phyloP scores from a whole-genome alignment of 352 stramenopile species.

The Phytophthora podocarpi region DNA sequence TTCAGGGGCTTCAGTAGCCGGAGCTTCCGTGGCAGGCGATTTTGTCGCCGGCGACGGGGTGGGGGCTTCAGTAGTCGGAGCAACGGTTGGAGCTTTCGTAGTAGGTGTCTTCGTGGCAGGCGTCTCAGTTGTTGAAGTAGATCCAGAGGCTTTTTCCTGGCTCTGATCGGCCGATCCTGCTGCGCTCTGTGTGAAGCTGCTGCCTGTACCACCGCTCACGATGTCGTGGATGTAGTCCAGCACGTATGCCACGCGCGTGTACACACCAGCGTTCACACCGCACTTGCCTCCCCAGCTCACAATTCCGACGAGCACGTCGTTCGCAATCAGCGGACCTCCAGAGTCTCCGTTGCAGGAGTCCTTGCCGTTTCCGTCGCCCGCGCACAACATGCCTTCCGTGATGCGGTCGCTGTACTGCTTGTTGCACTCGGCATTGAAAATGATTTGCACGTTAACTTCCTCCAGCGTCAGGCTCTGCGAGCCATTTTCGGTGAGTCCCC shows the following conservation, averaged over 20 bases:
- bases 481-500: slow-evolving; percentile 60
- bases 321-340: slow-evolving; percentile 58
- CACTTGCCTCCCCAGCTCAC: slow-evolving; percentile 72
- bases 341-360: slow-evolving; percentile 77
- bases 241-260: slow-evolving; percentile 55
- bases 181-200: slow-evolving; percentile 21
- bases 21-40: slow-evolving; percentile 2
- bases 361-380: slow-evolving; percentile 50
- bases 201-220: slow-evolving; percentile 31
- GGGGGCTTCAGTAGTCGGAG: slow-evolving; percentile 7
- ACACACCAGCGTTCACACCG: slow-evolving; percentile 58
- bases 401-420: slow-evolving; percentile 62
- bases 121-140: slow-evolving; percentile 14
- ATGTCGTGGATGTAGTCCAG: slow-evolving; percentile 65
- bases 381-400: slow-evolving; percentile 66
- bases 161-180: slow-evolving; percentile 4
- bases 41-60: slow-evolving; percentile 14
- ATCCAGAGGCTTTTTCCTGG: slow-evolving; percentile 1
- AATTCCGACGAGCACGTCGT: slow-evolving; percentile 59
- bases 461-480: slow-evolving; percentile 45
- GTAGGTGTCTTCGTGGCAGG: slow-evolving; percentile 12
- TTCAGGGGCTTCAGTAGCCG: not conserved
- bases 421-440: slow-evolving; percentile 65
- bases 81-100: slow-evolving; percentile 3
- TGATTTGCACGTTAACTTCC: slow-evolving; percentile 62